Evolutionary conservation across 768 basidiomycete species (phyloP).

Genomic region (Rickenella mellea): DNA sequence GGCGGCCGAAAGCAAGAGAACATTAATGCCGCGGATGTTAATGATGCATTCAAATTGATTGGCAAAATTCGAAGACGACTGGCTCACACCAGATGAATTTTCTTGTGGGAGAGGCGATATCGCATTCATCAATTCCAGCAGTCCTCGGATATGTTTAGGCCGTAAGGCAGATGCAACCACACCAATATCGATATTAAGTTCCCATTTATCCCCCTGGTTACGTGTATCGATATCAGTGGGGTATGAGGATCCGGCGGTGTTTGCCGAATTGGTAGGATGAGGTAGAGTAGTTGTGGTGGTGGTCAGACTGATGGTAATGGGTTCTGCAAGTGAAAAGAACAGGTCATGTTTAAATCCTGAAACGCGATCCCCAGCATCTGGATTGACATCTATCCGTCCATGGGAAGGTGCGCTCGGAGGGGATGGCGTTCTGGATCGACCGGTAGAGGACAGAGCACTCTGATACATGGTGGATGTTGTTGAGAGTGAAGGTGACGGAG

Average conservation of each 20-base stretch:
- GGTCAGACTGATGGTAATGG: slow-evolving; percentile 45
- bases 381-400: no score
- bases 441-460: slow-evolving; percentile 47
- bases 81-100: no score
- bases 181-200: slow-evolving; percentile 36
- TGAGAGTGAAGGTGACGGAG: slow-evolving; percentile 22
- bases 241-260: background rate
- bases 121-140: slow-evolving; percentile 25
- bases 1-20: slow-evolving; percentile 39
- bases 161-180: slow-evolving; percentile 45
- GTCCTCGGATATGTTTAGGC: slow-evolving; percentile 44
- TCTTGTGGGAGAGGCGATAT: no score
- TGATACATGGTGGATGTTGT: slow-evolving; percentile 66
- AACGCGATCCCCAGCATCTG: slow-evolving; percentile 4
- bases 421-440: slow-evolving; percentile 5
- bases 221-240: slow-evolving; percentile 4
- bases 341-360: slow-evolving; percentile 36
- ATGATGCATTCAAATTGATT: slow-evolving; percentile 24
- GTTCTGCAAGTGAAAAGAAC: slow-evolving; percentile 53
- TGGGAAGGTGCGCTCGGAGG: slow-evolving; percentile 11
- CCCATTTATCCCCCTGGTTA: slow-evolving; percentile 21
- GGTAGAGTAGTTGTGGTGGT: slow-evolving; percentile 28
- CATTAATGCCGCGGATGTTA: slow-evolving; percentile 33
- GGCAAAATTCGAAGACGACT: no score
- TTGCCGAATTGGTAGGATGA: slow-evolving; percentile 3